Conservation (phyloP, 768 basidiomycete genomes). For the Agaricus blazei region DNA sequence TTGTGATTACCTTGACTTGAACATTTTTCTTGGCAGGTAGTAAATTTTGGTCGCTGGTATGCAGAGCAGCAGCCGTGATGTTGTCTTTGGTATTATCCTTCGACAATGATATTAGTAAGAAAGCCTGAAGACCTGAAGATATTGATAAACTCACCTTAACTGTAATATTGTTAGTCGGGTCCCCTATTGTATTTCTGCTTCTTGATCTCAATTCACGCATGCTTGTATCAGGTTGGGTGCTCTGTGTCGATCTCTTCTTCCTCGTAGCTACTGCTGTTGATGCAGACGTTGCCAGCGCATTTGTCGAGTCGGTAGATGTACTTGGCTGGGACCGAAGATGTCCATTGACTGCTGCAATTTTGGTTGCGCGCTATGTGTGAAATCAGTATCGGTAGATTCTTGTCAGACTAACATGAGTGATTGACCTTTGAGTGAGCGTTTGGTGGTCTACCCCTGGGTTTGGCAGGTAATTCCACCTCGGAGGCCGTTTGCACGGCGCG, state of each 20-base stretch:
- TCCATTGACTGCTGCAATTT: constrained; percentile 5
- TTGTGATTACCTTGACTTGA: constrained; percentile 28
- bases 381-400: background rate
- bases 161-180: constrained; percentile 34
- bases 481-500: constrained; percentile 25
- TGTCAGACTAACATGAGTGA: background rate
- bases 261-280: constrained; percentile 21
- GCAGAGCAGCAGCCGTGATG: constrained; percentile 9
- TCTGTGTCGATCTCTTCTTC: constrained; percentile 30
- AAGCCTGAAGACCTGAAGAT: background rate
- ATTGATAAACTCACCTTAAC: constrained; percentile 26
- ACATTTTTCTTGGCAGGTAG: constrained; percentile 12
- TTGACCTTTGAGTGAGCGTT: constrained; percentile 2
- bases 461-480: constrained; percentile 12
- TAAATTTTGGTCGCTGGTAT: background rate
- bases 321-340: constrained; percentile 12
- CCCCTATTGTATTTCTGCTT: constrained; percentile 33
- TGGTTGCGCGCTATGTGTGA: constrained; percentile 1
- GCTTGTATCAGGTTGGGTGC: constrained; percentile 22
- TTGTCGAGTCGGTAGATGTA: constrained; percentile 19
- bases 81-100: constrained; percentile 7
- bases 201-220: constrained; percentile 41
- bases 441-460: background rate
- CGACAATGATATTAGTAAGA: background rate
- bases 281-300: constrained; percentile 27